These are phyloP conservation scores for Talaromyces wortmannii DNA, from an alignment of 495 filamentous ascomycete genomes.

Conservation along the genomic window DNA sequence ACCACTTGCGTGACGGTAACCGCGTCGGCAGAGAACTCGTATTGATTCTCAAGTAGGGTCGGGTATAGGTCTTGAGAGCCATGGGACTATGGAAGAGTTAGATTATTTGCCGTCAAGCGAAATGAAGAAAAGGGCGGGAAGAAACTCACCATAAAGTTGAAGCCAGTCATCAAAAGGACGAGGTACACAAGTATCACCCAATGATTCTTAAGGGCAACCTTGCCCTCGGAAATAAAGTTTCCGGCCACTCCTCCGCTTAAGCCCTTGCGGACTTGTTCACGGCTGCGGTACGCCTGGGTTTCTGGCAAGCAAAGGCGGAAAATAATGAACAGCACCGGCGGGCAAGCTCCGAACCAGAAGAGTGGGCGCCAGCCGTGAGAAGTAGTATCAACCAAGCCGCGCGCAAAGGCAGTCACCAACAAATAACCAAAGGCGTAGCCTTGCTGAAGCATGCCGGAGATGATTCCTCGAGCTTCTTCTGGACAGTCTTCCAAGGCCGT, in stretches of 20 bases:
- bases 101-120: slow-evolving; percentile 4
- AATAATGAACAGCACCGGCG: slow-evolving; percentile 72
- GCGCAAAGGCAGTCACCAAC: slow-evolving; percentile 69
- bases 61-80: slow-evolving; percentile 91
- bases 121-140: neutral
- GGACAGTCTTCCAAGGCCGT: slow-evolving; percentile 85
- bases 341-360: slow-evolving; percentile 80
- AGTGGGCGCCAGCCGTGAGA: slow-evolving; percentile 72
- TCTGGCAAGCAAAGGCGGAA: slow-evolving; percentile 74
- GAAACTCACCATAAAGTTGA: slow-evolving; percentile 72
- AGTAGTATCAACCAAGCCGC: slow-evolving; percentile 65
- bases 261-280: slow-evolving; percentile 50
- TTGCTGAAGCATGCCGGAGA: slow-evolving; percentile 80
- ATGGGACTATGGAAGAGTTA: slow-evolving; percentile 49
- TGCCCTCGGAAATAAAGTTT: slow-evolving; percentile 69
- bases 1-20: slow-evolving; percentile 83
- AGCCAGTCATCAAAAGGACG: slow-evolving; percentile 80
- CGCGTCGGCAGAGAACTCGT: slow-evolving; percentile 58
- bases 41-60: slow-evolving; percentile 74
- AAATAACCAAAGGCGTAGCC: slow-evolving; percentile 88
- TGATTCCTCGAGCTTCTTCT: slow-evolving; percentile 60
- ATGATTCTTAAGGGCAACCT: slow-evolving; percentile 66
- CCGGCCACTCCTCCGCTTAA: slow-evolving; percentile 39
- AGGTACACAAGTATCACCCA: slow-evolving; percentile 77
- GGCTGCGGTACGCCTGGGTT: slow-evolving; percentile 59